A percentile compares a stretch with the other conserved stretches of the same genome.
Evolutionary conservation across 768 basidiomycete genomes (phyloP).

Genomic region (Coprinopsis sp.): DNA sequence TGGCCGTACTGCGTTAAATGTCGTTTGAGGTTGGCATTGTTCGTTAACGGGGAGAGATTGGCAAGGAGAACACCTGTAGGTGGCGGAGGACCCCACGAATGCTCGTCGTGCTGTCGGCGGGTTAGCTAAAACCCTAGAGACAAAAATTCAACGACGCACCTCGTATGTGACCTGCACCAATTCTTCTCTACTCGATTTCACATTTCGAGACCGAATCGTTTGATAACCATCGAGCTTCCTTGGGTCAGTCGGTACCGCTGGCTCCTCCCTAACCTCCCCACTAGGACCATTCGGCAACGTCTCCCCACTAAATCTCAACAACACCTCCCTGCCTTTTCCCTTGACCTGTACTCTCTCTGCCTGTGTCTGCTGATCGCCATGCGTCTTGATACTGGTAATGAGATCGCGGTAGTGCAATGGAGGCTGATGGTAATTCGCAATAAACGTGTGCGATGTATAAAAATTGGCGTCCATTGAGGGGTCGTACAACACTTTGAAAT

Average conservation of each 20-base stretch:
- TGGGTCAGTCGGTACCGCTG: constrained; percentile 47
- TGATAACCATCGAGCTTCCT: constrained; percentile 37
- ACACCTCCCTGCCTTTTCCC: constrained; percentile 57
- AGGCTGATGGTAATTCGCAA: constrained; percentile 14
- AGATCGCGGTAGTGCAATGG: constrained; percentile 31
- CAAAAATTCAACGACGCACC: constrained; percentile 34
- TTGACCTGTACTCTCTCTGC: constrained; percentile 53
- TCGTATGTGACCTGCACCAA: constrained; percentile 51
- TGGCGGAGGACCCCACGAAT: constrained; percentile 70
- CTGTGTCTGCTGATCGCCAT: constrained; percentile 24
- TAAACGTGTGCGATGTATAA: constrained; percentile 11
- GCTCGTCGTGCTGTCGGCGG: constrained; percentile 59
- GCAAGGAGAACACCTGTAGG: constrained; percentile 70
- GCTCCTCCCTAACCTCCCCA: constrained; percentile 28
- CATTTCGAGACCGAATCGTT: constrained; percentile 19
- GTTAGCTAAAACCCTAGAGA: constrained; percentile 1
- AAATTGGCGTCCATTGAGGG: constrained; percentile 43
- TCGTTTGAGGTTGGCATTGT: constrained; percentile 57
- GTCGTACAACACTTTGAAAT: constrained; percentile 65
- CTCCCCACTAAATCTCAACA: constrained; percentile 53
- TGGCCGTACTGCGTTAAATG: constrained; percentile 62
- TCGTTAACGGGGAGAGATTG: constrained; percentile 66
- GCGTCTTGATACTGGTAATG: constrained; percentile 36
- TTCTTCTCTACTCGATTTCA: constrained; percentile 24
- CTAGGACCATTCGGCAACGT: constrained; percentile 35